These are phyloP conservation scores for Phytophthora pseudosyringae DNA, from an alignment of 352 stramenopile species.

Conservation along the genomic window DNA sequence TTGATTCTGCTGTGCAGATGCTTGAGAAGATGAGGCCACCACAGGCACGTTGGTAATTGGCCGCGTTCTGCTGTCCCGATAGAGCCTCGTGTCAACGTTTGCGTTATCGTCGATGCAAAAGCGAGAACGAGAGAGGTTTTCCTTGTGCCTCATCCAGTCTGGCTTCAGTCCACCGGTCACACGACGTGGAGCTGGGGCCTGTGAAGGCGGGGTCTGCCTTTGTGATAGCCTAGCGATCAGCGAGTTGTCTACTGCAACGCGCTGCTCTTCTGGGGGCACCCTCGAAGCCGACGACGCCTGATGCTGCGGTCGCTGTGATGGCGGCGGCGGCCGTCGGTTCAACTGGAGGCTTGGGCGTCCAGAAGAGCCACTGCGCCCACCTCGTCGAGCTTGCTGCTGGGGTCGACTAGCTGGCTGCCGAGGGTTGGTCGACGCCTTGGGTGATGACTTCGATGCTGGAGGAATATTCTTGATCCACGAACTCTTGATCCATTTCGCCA, in stretches of 20 bases:
- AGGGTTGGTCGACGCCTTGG: slow-evolving; percentile 12
- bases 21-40: slow-evolving; percentile 19
- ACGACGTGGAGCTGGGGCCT: slow-evolving; percentile 23
- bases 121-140: slow-evolving; percentile 62
- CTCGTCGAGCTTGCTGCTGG: slow-evolving; percentile 39
- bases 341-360: slow-evolving; percentile 29
- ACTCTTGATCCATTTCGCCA: slow-evolving; percentile 78
- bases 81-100: slow-evolving; percentile 57
- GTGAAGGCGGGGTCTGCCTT: slow-evolving; percentile 8
- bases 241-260: slow-evolving; percentile 29
- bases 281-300: slow-evolving; percentile 9
- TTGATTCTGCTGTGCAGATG: slow-evolving; percentile 5
- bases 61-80: slow-evolving; percentile 35
- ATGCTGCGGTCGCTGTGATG: slow-evolving; percentile 29
- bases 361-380: slow-evolving; percentile 26
- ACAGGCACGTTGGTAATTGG: slow-evolving; percentile 31
- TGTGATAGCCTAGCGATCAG: slow-evolving; percentile 33
- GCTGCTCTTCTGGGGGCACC: slow-evolving; percentile 13
- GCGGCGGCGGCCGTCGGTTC: slow-evolving; percentile 26
- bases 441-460: slow-evolving; percentile 13
- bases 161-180: slow-evolving; percentile 58
- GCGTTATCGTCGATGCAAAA: slow-evolving; percentile 67
- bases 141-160: slow-evolving; percentile 73
- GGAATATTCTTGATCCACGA: slow-evolving; percentile 70
- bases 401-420: slow-evolving; percentile 24